Evolutionary conservation across 495 filamentous ascomycete species (phyloP).

Genomic region (Extremus antarcticus): DNA sequence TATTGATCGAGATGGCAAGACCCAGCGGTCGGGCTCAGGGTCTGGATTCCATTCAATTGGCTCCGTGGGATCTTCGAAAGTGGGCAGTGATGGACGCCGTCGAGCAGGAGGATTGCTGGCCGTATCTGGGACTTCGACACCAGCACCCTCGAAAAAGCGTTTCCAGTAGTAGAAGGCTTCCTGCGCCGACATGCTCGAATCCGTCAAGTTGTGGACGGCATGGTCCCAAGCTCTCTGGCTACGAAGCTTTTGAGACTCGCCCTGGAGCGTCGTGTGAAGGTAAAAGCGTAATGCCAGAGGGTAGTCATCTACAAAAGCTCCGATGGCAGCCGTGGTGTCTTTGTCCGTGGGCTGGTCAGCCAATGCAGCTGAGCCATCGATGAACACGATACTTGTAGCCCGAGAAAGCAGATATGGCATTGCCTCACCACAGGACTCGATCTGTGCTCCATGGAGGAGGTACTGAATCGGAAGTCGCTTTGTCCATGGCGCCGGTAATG

Average conservation of each 20-base stretch:
- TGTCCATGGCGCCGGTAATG: background rate
- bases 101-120: background rate
- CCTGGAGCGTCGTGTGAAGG: background rate
- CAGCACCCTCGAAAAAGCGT: background rate
- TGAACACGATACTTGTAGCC: background rate
- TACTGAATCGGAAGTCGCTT: background rate
- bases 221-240: background rate
- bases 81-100: background rate
- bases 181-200: background rate
- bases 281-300: background rate
- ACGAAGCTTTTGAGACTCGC: background rate
- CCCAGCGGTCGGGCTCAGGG: background rate
- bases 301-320: background rate
- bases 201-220: background rate
- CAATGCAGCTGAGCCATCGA: background rate
- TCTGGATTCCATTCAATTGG: background rate
- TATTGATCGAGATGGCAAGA: background rate
- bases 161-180: slow-evolving; percentile 25
- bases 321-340: background rate
- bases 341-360: background rate
- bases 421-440: background rate
- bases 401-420: background rate
- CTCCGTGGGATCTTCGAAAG: background rate
- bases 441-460: background rate
- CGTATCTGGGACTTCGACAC: background rate